Conservation (phyloP, 2,329 filamentous ascomycete genomes). For the Zasmidium angulare region DNA sequence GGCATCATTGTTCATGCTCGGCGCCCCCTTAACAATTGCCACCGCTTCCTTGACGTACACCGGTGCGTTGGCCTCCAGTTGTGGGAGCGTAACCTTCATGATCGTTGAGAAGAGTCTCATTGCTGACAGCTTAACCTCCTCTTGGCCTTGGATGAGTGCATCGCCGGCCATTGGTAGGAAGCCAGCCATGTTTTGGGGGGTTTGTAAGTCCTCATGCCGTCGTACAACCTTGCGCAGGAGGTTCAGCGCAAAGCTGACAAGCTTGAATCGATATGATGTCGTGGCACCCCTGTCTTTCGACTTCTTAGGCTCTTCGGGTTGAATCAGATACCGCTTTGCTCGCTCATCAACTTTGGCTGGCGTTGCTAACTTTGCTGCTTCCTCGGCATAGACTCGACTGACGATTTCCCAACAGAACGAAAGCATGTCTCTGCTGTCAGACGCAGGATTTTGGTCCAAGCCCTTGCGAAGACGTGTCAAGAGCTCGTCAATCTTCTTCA, state of each 20-base stretch:
- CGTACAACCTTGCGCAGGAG: conserved; percentile 81
- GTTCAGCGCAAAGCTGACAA: conserved; percentile 84
- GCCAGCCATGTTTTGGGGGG: conserved; percentile 73
- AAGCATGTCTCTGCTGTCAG: conserved; percentile 78
- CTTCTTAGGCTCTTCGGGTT: conserved; percentile 72
- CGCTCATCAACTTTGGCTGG: conserved; percentile 19
- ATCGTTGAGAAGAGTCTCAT: conserved; percentile 83
- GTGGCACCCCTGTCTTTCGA: conserved; percentile 71
- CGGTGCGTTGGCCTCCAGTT: conserved; percentile 68
- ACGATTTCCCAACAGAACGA: conserved; percentile 95
- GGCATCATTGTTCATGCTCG: conserved; percentile 77
- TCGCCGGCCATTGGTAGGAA: conserved; percentile 91
- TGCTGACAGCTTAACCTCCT: conserved; percentile 87
- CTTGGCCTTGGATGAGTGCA: conserved; percentile 76
- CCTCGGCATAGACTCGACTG: conserved; percentile 68
- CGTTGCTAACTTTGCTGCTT: conserved; percentile 39
- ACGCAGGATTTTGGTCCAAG: conserved; percentile 75
- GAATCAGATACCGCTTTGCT: conserved; percentile 64
- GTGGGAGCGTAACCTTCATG: conserved; percentile 74
- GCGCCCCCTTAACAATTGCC: conserved; percentile 73
- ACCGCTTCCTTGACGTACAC: conserved; percentile 85
- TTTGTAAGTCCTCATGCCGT: conserved; percentile 80
- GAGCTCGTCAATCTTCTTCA: conserved; percentile 87
- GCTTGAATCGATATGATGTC: conserved; percentile 80
- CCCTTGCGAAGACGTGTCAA: conserved; percentile 80